A percentile compares a stretch with the other conserved stretches of the same genome.
Evolutionary conservation across 2,329 filamentous ascomycete species (phyloP).

Genomic region (Epichloe sylvatica): DNA sequence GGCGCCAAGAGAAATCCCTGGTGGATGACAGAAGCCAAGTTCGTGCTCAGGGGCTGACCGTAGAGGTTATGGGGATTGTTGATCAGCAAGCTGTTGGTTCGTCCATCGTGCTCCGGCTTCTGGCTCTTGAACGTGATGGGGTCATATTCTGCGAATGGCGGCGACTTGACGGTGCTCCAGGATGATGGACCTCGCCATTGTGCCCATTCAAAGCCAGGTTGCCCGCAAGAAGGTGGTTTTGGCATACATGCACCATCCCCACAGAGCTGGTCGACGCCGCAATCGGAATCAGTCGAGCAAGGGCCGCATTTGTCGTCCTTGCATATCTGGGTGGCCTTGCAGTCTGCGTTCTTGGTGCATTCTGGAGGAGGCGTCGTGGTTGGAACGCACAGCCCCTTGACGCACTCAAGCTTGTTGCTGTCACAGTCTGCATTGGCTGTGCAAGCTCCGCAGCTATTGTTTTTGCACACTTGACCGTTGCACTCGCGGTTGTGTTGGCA

Average conservation of each 20-base stretch:
- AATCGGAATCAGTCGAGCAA: conserved; percentile 5
- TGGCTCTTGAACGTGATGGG: conserved; percentile 3
- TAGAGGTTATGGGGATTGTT: conserved; percentile 1
- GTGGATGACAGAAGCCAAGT: conserved; percentile 6
- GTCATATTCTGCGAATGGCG: conserved; percentile 7
- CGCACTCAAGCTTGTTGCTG: conserved; percentile 2
- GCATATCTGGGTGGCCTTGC: conserved; percentile 5
- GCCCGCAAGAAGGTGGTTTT: conserved; percentile 6
- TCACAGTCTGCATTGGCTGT: conserved; percentile 3
- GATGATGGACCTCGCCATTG: conserved; percentile 5
- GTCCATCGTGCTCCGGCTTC: conserved; percentile 4
- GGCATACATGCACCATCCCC: conserved; percentile 5
- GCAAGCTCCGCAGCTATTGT: conserved; percentile 4
- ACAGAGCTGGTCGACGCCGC: conserved; percentile 3
- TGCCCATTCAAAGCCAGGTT: conserved; percentile 8
- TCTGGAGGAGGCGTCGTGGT: conserved; percentile 1
- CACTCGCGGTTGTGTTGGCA: conserved; percentile 6
- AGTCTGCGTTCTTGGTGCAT: conserved; percentile 7
- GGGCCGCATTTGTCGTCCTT: conserved; percentile 5
- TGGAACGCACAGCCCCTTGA: conserved; percentile 4
- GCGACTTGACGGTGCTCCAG: conserved; percentile 7
- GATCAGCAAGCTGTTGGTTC: conserved; percentile 7
- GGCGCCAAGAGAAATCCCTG: conserved; percentile 7
- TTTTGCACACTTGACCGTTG: conserved; percentile 5
- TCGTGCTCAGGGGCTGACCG: conserved; percentile 3